These are phyloP conservation scores for Kodamaea jinghongensis DNA, from an alignment of 805 yeast genomes.

Conservation along the genomic window DNA sequence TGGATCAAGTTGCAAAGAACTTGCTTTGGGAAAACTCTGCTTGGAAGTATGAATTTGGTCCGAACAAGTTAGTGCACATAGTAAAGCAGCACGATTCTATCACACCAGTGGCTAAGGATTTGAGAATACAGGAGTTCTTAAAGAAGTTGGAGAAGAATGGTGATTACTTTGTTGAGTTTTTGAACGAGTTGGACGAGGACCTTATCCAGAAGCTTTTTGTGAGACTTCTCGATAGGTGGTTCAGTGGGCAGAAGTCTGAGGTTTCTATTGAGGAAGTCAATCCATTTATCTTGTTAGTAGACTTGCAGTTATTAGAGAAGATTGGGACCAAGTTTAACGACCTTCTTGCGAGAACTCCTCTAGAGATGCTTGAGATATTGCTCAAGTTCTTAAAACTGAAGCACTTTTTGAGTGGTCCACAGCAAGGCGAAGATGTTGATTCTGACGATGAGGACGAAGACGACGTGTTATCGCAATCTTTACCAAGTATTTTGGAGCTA, in stretches of 20 bases:
- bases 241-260: constrained; percentile 20
- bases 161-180: constrained; percentile 34
- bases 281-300: constrained; percentile 55
- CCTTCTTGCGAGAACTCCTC: constrained; percentile 52
- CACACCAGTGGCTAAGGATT: too few species aligned
- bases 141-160: constrained; percentile 26
- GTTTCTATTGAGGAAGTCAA: constrained; percentile 13
- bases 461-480: constrained; percentile 15
- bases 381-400: constrained; percentile 26
- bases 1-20: constrained; percentile 34
- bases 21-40: constrained; percentile 26
- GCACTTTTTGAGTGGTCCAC: constrained; percentile 13
- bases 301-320: constrained; percentile 62
- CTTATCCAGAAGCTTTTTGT: constrained; percentile 49
- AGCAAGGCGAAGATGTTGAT: constrained; percentile 27
- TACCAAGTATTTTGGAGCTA: constrained; percentile 33
- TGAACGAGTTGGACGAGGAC: constrained; percentile 49
- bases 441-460: constrained; percentile 19
- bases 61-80: constrained; percentile 36
- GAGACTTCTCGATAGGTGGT: constrained; percentile 59
- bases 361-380: constrained; percentile 49
- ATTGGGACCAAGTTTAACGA: constrained; percentile 59
- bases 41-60: constrained; percentile 46
- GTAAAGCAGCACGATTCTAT: constrained; percentile 8
- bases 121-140: constrained; percentile 28